These are phyloP conservation scores for Citrullus mucosospermus DNA, from an alignment of 306 rosid species.

Conservation along the genomic window DNA sequence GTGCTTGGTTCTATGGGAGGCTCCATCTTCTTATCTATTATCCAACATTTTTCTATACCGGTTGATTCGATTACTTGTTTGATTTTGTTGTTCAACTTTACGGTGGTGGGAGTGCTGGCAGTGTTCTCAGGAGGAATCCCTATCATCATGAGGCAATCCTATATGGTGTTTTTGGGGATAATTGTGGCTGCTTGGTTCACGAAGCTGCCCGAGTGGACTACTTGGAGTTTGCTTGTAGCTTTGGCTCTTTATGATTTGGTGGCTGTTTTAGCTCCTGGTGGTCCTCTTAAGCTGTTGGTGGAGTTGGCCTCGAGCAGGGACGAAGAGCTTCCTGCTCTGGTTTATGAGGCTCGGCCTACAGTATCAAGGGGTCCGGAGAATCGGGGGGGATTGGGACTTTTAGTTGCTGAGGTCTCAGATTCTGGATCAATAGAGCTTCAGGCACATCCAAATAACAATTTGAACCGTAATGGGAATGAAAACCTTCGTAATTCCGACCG, in stretches of 20 bases:
- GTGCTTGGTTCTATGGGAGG: constrained; percentile 80
- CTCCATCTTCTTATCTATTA: constrained; percentile 54
- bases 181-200: constrained; percentile 91
- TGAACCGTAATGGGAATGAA: constrained; percentile 10
- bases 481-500: constrained; percentile 6
- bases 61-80: constrained; percentile 57
- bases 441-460: constrained; percentile 18
- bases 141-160: constrained; percentile 51
- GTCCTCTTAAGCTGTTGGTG: constrained; percentile 77
- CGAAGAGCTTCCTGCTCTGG: constrained; percentile 84
- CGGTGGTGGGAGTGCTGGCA: constrained; percentile 68
- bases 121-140: constrained; percentile 67
- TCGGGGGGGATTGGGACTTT: constrained; percentile 30
- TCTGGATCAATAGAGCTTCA: constrained; percentile 71
- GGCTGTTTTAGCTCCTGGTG: constrained; percentile 91
- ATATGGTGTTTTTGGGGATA: constrained; percentile 73
- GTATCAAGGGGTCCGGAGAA: constrained; percentile 18
- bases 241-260: constrained; percentile 75
- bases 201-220: constrained; percentile 86
- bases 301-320: constrained; percentile 76
- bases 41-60: constrained; percentile 64
- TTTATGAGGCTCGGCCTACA: constrained; percentile 85
- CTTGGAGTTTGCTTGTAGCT: constrained; percentile 71
- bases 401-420: constrained; percentile 48
- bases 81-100: constrained; percentile 62